A percentile compares a stretch with the other conserved stretches of the same genome.
Evolutionary conservation across 768 basidiomycete species (phyloP).

Genomic region (Trametopsis cervina): DNA sequence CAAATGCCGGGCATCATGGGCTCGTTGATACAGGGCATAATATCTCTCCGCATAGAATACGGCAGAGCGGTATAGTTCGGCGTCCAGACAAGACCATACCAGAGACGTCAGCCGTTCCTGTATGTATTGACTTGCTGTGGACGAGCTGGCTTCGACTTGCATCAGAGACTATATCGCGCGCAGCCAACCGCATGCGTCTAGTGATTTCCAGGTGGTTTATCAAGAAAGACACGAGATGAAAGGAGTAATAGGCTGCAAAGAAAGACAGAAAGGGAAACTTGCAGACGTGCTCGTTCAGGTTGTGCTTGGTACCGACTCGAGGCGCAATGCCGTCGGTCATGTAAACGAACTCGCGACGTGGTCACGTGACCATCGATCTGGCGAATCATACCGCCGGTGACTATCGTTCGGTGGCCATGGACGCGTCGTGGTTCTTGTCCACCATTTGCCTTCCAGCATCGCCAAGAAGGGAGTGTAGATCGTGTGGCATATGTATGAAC

Average conservation of each 20-base stretch:
- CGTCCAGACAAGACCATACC: constrained; percentile 81
- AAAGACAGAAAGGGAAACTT: background rate
- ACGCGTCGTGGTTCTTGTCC: too few relatives aligned
- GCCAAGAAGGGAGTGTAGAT: too few relatives aligned
- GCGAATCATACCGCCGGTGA: too few relatives aligned
- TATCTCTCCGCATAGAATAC: constrained; percentile 88
- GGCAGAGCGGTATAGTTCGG: constrained; percentile 70
- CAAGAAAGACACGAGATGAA: background rate
- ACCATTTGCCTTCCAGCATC: too few relatives aligned
- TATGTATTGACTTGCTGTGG: constrained; percentile 46
- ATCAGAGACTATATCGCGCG: constrained; percentile 26
- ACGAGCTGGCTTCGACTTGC: constrained; percentile 47
- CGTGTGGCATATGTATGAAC: too few relatives aligned
- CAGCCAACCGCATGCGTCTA: background rate
- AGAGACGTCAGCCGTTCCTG: constrained; percentile 64
- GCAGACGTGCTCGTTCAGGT: constrained; percentile 1
- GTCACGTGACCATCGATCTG: constrained; percentile 17
- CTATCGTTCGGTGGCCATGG: constrained; percentile 13
- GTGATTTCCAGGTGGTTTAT: background rate
- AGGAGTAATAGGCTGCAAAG: background rate
- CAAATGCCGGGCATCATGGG: constrained; percentile 80
- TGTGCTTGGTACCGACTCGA: too few relatives aligned
- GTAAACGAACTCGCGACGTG: constrained; percentile 17
- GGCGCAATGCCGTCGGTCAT: too few relatives aligned
- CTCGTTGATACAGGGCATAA: constrained; percentile 58